A percentile compares a stretch with the other conserved stretches of the same genome.
phyloP scores from a whole-genome alignment of 495 filamentous ascomycete genomes.

The Aspergillus incahuasiensis region DNA sequence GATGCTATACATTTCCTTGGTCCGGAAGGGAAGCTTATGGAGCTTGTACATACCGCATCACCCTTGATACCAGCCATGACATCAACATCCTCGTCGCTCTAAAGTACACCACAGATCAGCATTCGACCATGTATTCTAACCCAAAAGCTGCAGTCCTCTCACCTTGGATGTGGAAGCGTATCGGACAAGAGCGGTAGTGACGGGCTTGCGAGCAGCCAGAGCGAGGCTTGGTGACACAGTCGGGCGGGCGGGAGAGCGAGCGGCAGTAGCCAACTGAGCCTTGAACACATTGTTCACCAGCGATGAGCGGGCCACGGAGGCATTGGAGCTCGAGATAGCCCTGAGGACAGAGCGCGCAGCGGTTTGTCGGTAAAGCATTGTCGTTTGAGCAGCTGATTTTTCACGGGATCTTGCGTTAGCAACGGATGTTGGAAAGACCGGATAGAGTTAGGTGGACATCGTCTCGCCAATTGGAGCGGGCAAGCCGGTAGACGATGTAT shows the following conservation, averaged over 20 bases:
- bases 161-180: conserved; percentile 40
- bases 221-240: conserved; percentile 33
- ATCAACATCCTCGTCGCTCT: conserved; percentile 47
- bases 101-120: conserved; percentile 22
- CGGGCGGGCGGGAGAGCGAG: conserved; percentile 34
- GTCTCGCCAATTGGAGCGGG: conserved; percentile 36
- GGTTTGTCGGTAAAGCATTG: conserved; percentile 47
- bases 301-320: conserved; percentile 39
- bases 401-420: conserved; percentile 29
- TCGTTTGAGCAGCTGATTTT: conserved; percentile 36
- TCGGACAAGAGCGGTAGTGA: conserved; percentile 50
- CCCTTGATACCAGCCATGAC: conserved; percentile 64
- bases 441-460: conserved; percentile 20
- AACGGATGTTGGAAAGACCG: conserved; percentile 32
- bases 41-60: conserved; percentile 61
- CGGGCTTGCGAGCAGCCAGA: conserved; percentile 46
- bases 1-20: neutral
- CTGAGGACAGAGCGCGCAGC: conserved; percentile 45
- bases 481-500: too few species aligned
- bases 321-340: conserved; percentile 46
- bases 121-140: conserved; percentile 11
- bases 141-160: conserved; percentile 7
- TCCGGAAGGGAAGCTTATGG: neutral
- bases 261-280: conserved; percentile 44
- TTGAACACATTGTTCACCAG: conserved; percentile 41